Evolutionary conservation across 371 early-diverging fungal genomes (phyloP).

Genomic region (Zancudomyces culisetae): DNA sequence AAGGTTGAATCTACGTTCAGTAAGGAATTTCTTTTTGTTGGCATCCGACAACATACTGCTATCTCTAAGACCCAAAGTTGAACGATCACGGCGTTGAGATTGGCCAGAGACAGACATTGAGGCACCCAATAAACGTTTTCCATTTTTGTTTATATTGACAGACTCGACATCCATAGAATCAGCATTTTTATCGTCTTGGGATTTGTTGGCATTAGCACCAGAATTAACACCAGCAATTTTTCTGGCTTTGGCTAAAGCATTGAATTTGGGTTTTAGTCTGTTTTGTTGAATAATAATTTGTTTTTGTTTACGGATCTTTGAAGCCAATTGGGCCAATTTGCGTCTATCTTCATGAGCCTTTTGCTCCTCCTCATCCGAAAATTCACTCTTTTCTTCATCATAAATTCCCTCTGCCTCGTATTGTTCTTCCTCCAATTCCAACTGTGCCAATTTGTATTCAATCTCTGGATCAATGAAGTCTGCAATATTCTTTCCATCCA

Average conservation of each 20-base stretch:
- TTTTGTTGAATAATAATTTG: slow-evolving; percentile 53
- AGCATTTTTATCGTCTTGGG: too few relatives aligned
- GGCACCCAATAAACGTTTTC: background rate
- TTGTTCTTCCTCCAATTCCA: slow-evolving; percentile 94
- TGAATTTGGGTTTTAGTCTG: slow-evolving; percentile 39
- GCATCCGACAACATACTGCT: slow-evolving; percentile 24
- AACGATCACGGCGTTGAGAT: slow-evolving; percentile 42
- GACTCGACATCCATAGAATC: too few relatives aligned
- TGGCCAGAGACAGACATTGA: slow-evolving; percentile 7
- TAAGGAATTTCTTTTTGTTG: slow-evolving; percentile 49
- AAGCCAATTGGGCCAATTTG: slow-evolving; percentile 52
- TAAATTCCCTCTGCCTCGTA: slow-evolving; percentile 85
- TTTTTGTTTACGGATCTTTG: slow-evolving; percentile 68
- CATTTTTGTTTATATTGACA: background rate
- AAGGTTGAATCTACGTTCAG: slow-evolving; percentile 49
- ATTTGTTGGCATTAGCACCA: slow-evolving; percentile 30
- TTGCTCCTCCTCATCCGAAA: slow-evolving; percentile 9
- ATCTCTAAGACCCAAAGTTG: slow-evolving; percentile 54
- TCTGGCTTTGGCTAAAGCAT: slow-evolving; percentile 31
- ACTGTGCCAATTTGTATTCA: slow-evolving; percentile 80
- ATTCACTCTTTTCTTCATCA: slow-evolving; percentile 42
- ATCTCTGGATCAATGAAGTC: slow-evolving; percentile 99
- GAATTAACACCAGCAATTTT: slow-evolving; percentile 42
- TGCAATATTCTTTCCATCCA: slow-evolving; percentile 98
- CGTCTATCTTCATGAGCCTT: slow-evolving; percentile 19